These are phyloP conservation scores for Diaporthe eres DNA, from an alignment of 2,329 filamentous ascomycete genomes.

Conservation along the genomic window DNA sequence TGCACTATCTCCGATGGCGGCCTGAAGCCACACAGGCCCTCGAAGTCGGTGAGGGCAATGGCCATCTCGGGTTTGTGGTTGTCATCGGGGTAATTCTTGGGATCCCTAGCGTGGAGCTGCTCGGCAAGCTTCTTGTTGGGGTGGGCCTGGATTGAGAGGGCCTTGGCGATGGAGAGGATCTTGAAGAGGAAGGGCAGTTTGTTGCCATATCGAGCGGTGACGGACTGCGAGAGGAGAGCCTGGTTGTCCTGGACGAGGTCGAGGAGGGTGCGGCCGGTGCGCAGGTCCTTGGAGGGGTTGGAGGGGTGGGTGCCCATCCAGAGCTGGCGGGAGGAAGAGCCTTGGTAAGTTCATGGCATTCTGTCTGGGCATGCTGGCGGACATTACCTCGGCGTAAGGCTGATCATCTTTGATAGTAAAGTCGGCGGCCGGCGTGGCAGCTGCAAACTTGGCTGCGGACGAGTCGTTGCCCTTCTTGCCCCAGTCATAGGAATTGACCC, in stretches of 20 bases:
- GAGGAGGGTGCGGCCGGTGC: slow-evolving; percentile 86
- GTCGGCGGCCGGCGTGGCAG: slow-evolving; percentile 81
- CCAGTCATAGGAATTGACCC: slow-evolving; percentile 99
- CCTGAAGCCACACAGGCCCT: slow-evolving; percentile 95
- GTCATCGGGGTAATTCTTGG: slow-evolving; percentile 96
- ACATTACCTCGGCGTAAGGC: slow-evolving; percentile 90
- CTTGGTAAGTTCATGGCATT: slow-evolving; percentile 39
- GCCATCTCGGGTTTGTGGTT: slow-evolving; percentile 99
- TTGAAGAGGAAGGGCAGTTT: slow-evolving; percentile 98
- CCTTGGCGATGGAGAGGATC: slow-evolving; percentile 95
- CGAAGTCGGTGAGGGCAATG: slow-evolving; percentile 95
- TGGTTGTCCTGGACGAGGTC: slow-evolving; percentile 91
- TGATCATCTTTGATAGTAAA: slow-evolving; percentile 87
- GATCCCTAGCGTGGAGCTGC: slow-evolving; percentile 85
- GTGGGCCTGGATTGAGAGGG: slow-evolving; percentile 96
- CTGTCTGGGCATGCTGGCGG: slow-evolving; percentile 2
- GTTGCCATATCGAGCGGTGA: slow-evolving; percentile 81
- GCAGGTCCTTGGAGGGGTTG: slow-evolving; percentile 91
- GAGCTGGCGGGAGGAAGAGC: slow-evolving; percentile 67
- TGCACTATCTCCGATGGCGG: slow-evolving; percentile 88
- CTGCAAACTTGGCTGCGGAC: slow-evolving; percentile 89
- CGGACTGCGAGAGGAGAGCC: slow-evolving; percentile 80
- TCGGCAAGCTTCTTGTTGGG: slow-evolving; percentile 96
- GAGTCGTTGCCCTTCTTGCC: slow-evolving; percentile 92
- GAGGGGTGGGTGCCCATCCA: slow-evolving; percentile 99